These are phyloP conservation scores for Erodium moschatum DNA, from an alignment of 441 rosid species.

Conservation along the genomic window DNA sequence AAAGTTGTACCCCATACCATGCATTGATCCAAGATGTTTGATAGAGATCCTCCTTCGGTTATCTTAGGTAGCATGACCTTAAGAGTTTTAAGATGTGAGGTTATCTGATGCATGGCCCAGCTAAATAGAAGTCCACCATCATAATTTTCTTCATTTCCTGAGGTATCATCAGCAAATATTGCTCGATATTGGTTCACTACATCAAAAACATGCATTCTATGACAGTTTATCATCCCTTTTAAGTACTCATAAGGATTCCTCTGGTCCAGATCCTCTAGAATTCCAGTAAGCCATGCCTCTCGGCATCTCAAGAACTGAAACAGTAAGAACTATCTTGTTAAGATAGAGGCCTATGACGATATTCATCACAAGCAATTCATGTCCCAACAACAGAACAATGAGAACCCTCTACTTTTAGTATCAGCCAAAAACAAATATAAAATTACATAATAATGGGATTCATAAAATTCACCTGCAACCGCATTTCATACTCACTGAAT, in stretches of 20 bases:
- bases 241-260: conserved; percentile 77
- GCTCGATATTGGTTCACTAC: conserved; percentile 94
- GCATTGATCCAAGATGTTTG: conserved; percentile 89
- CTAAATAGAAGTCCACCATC: conserved; percentile 91
- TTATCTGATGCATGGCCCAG: conserved; percentile 97
- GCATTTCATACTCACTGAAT: conserved; percentile 84
- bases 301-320: conserved; percentile 83
- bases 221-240: conserved; percentile 92
- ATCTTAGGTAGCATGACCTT: conserved; percentile 89
- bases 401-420: not conserved
- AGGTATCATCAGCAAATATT: conserved; percentile 89
- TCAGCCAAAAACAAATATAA: not conserved
- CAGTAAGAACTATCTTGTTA: conserved; percentile 14
- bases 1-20: conserved; percentile 43
- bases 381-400: not conserved
- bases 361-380: conserved; percentile 15
- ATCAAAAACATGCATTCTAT: conserved; percentile 81
- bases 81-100: conserved; percentile 84
- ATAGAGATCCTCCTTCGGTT: conserved; percentile 84
- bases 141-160: conserved; percentile 84
- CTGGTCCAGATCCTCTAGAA: conserved; percentile 88
- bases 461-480: conserved; percentile 53
- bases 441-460: not conserved
- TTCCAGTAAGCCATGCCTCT: conserved; percentile 93
- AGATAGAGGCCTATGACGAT: conserved; percentile 18